Evolutionary conservation across 1,284 basidiomycete species (phyloP).

Genomic region (Mycosarcoma mackinlayi): DNA sequence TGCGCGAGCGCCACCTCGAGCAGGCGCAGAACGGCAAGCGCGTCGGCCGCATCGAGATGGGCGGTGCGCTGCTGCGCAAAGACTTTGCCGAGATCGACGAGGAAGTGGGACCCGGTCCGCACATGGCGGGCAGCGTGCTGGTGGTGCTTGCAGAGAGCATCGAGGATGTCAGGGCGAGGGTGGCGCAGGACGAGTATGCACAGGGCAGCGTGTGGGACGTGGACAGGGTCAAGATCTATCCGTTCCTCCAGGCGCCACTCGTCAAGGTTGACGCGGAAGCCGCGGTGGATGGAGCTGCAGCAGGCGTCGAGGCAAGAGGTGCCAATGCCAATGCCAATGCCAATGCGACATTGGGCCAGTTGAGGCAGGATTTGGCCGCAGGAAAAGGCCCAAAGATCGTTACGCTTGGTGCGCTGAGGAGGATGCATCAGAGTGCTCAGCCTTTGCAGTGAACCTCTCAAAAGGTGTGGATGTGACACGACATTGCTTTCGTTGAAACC

Average conservation of each 20-base stretch:
- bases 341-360: conserved; percentile 43
- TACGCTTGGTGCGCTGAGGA: conserved; percentile 42
- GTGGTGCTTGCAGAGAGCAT: conserved; percentile 55
- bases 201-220: conserved; percentile 50
- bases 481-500: too few species aligned
- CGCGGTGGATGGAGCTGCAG: not conserved
- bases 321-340: too few species aligned
- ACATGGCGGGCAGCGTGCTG: conserved; percentile 48
- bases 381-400: conserved; percentile 47
- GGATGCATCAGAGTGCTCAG: conserved; percentile 35
- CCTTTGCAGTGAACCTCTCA: not conserved
- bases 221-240: conserved; percentile 45
- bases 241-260: conserved; percentile 52
- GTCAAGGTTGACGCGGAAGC: not conserved
- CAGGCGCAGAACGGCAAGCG: conserved; percentile 47
- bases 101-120: conserved; percentile 35
- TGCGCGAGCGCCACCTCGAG: conserved; percentile 55
- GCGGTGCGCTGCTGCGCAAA: conserved; percentile 49
- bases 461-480: too few species aligned
- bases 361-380: conserved; percentile 41
- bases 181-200: conserved; percentile 54
- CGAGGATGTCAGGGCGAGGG: conserved; percentile 41
- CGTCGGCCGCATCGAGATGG: conserved; percentile 52
- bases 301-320: not conserved
- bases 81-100: conserved; percentile 52